Conservation (phyloP, 1,284 basidiomycete species). For the Flammula alnicola region DNA sequence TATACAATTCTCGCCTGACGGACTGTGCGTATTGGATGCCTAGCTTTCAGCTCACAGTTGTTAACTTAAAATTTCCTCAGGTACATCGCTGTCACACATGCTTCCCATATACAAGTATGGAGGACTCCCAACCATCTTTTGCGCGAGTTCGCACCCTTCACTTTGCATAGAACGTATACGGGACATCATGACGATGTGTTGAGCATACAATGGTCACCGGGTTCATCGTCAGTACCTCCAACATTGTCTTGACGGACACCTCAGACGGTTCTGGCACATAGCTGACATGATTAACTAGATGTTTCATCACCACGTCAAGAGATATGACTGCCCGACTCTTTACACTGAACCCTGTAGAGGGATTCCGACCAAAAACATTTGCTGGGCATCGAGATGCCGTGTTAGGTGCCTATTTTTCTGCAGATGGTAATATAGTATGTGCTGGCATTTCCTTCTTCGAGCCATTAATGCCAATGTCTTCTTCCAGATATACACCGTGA, state of each 20-base stretch:
- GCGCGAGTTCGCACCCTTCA: slow-evolving; percentile 96
- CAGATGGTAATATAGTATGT: slow-evolving; percentile 77
- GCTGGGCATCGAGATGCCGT: slow-evolving; percentile 94
- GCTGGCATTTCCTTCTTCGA: neutral
- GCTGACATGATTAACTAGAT: slow-evolving; percentile 51
- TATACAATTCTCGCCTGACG: slow-evolving; percentile 91
- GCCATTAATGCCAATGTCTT: slow-evolving; percentile 2
- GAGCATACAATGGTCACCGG: slow-evolving; percentile 90
- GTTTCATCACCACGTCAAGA: slow-evolving; percentile 93
- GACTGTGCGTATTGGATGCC: slow-evolving; percentile 65
- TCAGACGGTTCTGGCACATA: neutral
- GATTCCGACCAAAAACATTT: slow-evolving; percentile 96
- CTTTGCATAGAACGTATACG: slow-evolving; percentile 92
- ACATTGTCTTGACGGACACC: neutral
- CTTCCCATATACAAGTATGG: slow-evolving; percentile 94
- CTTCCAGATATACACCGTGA: slow-evolving; percentile 60
- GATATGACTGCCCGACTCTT: slow-evolving; percentile 98
- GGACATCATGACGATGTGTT: slow-evolving; percentile 95
- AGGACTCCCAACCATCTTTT: slow-evolving; percentile 90
- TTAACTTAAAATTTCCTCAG: slow-evolving; percentile 39
- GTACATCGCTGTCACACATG: slow-evolving; percentile 93
- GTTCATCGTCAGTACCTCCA: slow-evolving; percentile 72
- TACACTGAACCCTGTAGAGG: slow-evolving; percentile 89
- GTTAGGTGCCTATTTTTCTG: slow-evolving; percentile 87
- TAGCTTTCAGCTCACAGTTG: neutral